phyloP scores from a whole-genome alignment of 176 grass and related monocot species.

The Bonia amplexicaulis region DNA sequence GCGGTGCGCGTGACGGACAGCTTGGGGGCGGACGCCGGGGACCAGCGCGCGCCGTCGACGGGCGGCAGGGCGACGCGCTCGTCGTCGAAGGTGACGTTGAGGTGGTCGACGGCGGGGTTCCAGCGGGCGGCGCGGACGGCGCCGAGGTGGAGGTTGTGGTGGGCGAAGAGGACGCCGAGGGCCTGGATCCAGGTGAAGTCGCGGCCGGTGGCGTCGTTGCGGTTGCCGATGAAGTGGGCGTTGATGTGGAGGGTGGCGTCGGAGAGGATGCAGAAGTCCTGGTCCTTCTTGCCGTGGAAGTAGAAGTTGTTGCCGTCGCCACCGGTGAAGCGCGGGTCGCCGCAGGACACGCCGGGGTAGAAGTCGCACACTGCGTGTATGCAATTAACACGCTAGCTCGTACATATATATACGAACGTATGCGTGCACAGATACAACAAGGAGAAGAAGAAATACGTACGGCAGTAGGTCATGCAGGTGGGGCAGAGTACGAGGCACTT shows the following conservation, averaged over 20 bases:
- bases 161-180: slow-evolving; percentile 35
- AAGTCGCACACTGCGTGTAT: slow-evolving; percentile 37
- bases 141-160: slow-evolving; percentile 48
- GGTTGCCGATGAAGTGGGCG: slow-evolving; percentile 62
- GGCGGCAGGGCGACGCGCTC: not conserved
- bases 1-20: slow-evolving; percentile 25
- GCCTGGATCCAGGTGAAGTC: slow-evolving; percentile 81
- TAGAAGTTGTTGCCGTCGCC: slow-evolving; percentile 65
- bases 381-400: not conserved
- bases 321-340: slow-evolving; percentile 62
- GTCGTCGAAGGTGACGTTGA: slow-evolving; percentile 44
- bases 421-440: no score
- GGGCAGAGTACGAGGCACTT: slow-evolving; percentile 60
- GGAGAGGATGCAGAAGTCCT: slow-evolving; percentile 53
- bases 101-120: slow-evolving; percentile 40
- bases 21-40: not conserved
- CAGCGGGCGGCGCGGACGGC: not conserved
- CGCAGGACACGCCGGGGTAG: slow-evolving; percentile 42
- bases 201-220: slow-evolving; percentile 18
- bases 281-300: slow-evolving; percentile 65
- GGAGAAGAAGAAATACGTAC: not conserved
- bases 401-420: no score
- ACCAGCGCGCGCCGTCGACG: slow-evolving; percentile 11
- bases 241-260: slow-evolving; percentile 43
- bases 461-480: slow-evolving; percentile 56